Evolutionary conservation across 2,329 filamentous ascomycete species (phyloP), one percentile per base, ranked within the genome.

Genomic region (Immersiporthe knoxdaviesiana): DNA sequence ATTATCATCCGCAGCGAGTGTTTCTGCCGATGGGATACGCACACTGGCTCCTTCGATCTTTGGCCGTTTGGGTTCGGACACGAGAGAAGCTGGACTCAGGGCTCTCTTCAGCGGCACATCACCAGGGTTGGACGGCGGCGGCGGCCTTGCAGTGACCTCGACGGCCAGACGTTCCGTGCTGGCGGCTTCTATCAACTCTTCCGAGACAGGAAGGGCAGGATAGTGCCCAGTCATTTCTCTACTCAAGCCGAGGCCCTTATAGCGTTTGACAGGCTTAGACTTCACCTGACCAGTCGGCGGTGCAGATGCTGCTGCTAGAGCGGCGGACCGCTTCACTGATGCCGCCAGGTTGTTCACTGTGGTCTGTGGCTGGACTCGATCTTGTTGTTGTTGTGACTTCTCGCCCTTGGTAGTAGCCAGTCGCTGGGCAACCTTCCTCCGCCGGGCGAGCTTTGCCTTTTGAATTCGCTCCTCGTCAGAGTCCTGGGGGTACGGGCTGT

Each of bases 391-490:
- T 39, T 35, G 58, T 37, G 71, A 30, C 4, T 54, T 65, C 16
- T 69, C 72, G 14, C 65, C 63, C 3, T 44, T 60, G 32, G 65
- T 2, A 60, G 73, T 69, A 54, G 63, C 56, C n/a, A 24, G 16
- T 35, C 44, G 50, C 27, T 56, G 58, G 10, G 63, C 69, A 66
- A 70, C 63, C 67, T 73, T 69, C 8, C 4, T 8, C 35, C 35
- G 35, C 52, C 75, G 70, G 27, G 72, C 39, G 7, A 71, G 70
- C 35, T 72, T 71, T 18, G 78, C 73, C 47, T 80, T 77, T 24
- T 76, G 72, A 59, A 81, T 73, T 3, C 77, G 73, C n/a, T 87
- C 84, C 67, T 87, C 85, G 62, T 88, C 86, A 1, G 83, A 86
- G 70, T 88, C 86, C 41, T 84, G 82, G 1, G 81, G 78, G 65